A percentile compares a stretch with the other conserved stretches of the same genome.
These are phyloP conservation scores for Rubia tinctorum DNA, from an alignment of 305 asterid species.

Conservation along the genomic window DNA sequence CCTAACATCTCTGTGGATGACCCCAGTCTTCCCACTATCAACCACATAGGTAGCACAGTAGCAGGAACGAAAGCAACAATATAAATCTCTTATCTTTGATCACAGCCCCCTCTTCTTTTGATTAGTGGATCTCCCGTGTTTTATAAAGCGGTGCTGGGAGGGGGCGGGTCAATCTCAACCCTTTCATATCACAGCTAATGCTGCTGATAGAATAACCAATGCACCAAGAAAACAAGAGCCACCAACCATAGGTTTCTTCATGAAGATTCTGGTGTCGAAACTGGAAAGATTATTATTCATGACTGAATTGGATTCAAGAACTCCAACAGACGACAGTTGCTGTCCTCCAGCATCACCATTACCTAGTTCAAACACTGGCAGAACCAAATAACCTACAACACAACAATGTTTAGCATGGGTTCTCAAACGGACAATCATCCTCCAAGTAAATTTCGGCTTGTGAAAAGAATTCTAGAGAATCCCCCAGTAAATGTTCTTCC, in stretches of 20 bases:
- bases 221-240: neutral
- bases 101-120: too few species aligned
- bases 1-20: too few species aligned
- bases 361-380: neutral
- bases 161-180: too few species aligned
- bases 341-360: neutral
- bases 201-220: too few species aligned
- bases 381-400: neutral
- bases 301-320: neutral
- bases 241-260: neutral
- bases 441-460: slow-evolving; percentile 8
- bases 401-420: neutral
- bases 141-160: too few species aligned
- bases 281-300: neutral
- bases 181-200: too few species aligned
- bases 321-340: neutral
- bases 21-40: too few species aligned
- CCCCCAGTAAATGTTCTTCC: neutral
- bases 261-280: neutral
- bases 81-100: too few species aligned
- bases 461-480: slow-evolving; percentile 14
- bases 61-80: too few species aligned
- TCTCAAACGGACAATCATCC: neutral
- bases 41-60: too few species aligned
- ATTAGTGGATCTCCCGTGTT: too few species aligned